Base-by-base conservation (phyloP, 2,329 filamentous ascomycete genomes). In the Arthrinium puccinioides region DNA sequence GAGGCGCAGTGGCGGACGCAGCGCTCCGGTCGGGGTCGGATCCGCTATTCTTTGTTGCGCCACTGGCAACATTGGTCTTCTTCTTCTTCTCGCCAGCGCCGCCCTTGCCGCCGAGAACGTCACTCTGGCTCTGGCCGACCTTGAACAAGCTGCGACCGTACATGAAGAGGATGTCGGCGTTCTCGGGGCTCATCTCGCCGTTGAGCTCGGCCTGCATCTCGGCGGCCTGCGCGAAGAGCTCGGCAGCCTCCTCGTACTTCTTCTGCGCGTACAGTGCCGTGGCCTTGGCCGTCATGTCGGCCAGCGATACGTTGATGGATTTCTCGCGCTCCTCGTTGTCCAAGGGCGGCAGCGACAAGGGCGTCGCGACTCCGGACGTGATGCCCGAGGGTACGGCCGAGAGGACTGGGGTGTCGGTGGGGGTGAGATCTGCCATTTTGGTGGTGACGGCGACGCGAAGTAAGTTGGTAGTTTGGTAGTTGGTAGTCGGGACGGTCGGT, bases 81-180 rank as follows among this genome's bases (percentile, higher is more conserved):
- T 67, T 64, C 62, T 79, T 63, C 53, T 70, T 73, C 41, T 68
- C 63, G 62, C 79, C 62, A 54, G 72, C 64, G 56, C 76, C 60
- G 15, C 89, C 84, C 53, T 84, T 84, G 23, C 84, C 86, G 40
- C 92, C 92, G 24, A 98, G 72, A 18, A 98, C 89, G 55, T 97
- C 89, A 56, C 88, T 96, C 62, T 94, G 95, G 59, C 79, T 82
- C 59, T 97, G 85, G 21, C 89, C 92, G 42, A 97, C 84, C 60
- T 89, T 89, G 72, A 94, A 97, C 15, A 98, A 69, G 39, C 87
- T 87, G 56, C 90, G 86, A 11, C 92, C 92, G 62, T 98, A 98
- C 46, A 88, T 77, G 61, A 94, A 98, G 15, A 97, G 77, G 32
- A 98, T 77, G 57, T 97, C 90, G 35, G 89, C 90, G 52, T 98